A percentile compares a stretch with the other conserved stretches of the same genome.
Evolutionary conservation across 2,329 filamentous ascomycete genomes (phyloP).

Genomic region (Zasmidium citrigriseum): DNA sequence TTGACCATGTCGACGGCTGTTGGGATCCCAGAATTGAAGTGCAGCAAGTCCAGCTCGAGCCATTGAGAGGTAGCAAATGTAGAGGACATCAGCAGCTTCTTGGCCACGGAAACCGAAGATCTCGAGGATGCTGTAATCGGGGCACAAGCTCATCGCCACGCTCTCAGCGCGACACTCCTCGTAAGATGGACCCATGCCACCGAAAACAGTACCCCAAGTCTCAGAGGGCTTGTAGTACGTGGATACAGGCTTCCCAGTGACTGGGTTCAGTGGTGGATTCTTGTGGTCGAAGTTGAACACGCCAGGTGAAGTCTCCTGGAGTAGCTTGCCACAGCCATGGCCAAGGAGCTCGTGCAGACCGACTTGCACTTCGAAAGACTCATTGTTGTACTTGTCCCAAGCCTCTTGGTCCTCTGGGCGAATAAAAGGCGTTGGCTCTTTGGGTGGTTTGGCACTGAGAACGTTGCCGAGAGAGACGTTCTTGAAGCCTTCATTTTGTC

Average conservation of each 20-base stretch:
- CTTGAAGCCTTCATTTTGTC: conserved; percentile 82
- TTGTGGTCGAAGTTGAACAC: conserved; percentile 84
- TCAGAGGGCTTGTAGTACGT: conserved; percentile 94
- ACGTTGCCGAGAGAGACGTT: conserved; percentile 94
- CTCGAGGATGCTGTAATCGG: conserved; percentile 83
- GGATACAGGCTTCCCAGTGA: conserved; percentile 74
- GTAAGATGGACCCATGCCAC: conserved; percentile 79
- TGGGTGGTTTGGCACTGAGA: conserved; percentile 83
- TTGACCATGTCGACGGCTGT: conserved; percentile 88
- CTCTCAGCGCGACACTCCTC: conserved; percentile 95
- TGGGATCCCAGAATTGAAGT: conserved; percentile 93
- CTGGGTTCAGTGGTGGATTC: conserved; percentile 78
- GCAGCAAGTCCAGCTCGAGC: conserved; percentile 86
- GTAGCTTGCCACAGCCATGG: conserved; percentile 89
- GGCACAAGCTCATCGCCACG: conserved; percentile 87
- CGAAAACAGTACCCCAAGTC: conserved; percentile 93
- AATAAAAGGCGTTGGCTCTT: conserved; percentile 93
- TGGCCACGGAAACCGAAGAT: conserved; percentile 92
- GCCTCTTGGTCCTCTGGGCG: conserved; percentile 72
- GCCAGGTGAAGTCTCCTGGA: conserved; percentile 83
- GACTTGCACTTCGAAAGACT: conserved; percentile 92
- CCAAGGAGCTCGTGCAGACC: conserved; percentile 88
- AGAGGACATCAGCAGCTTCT: conserved; percentile 81
- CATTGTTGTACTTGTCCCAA: conserved; percentile 80
- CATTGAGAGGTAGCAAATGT: conserved; percentile 88